A percentile compares a stretch with the other conserved stretches of the same genome.
Conservation (phyloP, 2,329 filamentous ascomycete genomes). For the Penicillium expansum region DNA sequence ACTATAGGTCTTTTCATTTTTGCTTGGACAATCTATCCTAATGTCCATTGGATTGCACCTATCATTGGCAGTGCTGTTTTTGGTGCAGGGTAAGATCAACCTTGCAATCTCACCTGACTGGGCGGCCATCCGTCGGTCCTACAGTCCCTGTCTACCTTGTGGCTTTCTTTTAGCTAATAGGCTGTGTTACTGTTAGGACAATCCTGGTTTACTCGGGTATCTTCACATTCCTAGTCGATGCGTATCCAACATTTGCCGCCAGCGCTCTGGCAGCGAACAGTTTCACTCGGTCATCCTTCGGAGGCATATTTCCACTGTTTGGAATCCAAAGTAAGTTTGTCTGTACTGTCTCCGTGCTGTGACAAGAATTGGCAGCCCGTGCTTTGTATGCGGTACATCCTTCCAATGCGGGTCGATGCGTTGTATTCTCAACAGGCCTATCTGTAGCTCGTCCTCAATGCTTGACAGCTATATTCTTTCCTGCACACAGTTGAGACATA, state of each 20-base stretch:
- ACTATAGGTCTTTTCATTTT: constrained; percentile 84
- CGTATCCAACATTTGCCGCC: constrained; percentile 48
- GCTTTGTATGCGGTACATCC: constrained; percentile 11
- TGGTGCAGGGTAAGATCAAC: constrained; percentile 60
- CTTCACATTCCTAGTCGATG: constrained; percentile 80
- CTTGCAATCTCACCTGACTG: constrained; percentile 24
- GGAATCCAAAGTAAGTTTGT: constrained; percentile 54
- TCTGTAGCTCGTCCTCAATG: constrained; percentile 1
- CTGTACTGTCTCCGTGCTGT: neutral
- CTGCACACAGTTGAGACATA: neutral
- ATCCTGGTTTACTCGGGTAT: constrained; percentile 78
- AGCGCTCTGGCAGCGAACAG: constrained; percentile 78
- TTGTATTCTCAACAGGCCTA: constrained; percentile 10
- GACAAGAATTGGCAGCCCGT: constrained; percentile 5
- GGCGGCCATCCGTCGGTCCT: neutral
- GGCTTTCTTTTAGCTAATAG: constrained; percentile 16
- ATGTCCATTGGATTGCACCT: constrained; percentile 72
- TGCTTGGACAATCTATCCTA: constrained; percentile 74
- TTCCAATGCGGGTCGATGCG: constrained; percentile 10
- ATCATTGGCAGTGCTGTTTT: constrained; percentile 72
- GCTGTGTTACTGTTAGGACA: constrained; percentile 50
- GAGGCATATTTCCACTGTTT: constrained; percentile 74
- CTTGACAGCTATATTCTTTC: neutral
- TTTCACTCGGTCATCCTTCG: constrained; percentile 74
- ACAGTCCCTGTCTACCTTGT: neutral